phyloP scores from a whole-genome alignment of 495 filamentous ascomycete species.

The Penicillium psychrofluorescens region DNA sequence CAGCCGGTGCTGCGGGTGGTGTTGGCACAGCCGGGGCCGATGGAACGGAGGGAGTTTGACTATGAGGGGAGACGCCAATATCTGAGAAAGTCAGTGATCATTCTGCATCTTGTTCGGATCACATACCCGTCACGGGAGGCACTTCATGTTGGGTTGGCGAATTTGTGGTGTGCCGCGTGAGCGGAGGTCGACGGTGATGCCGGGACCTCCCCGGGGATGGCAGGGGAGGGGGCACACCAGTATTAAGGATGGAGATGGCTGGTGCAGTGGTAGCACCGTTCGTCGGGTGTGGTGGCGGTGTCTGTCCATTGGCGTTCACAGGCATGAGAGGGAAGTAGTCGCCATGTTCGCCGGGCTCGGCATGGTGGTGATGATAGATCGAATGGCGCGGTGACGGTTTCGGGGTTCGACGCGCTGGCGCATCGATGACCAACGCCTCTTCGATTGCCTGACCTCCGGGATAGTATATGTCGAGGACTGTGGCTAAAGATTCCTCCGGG shows the following conservation, averaged over 20 bases:
- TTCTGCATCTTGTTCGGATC: background rate
- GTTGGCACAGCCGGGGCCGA: conserved; percentile 27
- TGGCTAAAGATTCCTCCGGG: conserved; percentile 78
- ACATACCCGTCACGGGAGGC: conserved; percentile 23
- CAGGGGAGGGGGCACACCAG: conserved; percentile 70
- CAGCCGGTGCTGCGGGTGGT: conserved; percentile 28
- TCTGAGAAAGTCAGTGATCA: conserved; percentile 22
- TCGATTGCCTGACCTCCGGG: conserved; percentile 84
- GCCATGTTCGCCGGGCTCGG: conserved; percentile 66
- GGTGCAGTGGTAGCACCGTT: conserved; percentile 21
- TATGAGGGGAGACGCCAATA: conserved; percentile 14
- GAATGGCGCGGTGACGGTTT: conserved; percentile 64
- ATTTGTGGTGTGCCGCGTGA: conserved; percentile 66
- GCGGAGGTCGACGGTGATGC: conserved; percentile 31
- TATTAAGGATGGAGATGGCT: conserved; percentile 73
- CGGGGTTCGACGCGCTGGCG: conserved; percentile 75
- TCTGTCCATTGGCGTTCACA: conserved; percentile 27
- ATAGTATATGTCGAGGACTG: conserved; percentile 76
- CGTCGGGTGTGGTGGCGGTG: conserved; percentile 34
- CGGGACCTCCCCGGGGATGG: conserved; percentile 71
- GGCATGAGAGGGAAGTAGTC: conserved; percentile 94
- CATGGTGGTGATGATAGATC: conserved; percentile 45
- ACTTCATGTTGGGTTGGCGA: conserved; percentile 63
- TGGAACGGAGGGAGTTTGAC: conserved; percentile 10
- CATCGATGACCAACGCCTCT: conserved; percentile 87